phyloP scores from a whole-genome alignment of 805 yeast genomes.

The Candida sakaeoensis region DNA sequence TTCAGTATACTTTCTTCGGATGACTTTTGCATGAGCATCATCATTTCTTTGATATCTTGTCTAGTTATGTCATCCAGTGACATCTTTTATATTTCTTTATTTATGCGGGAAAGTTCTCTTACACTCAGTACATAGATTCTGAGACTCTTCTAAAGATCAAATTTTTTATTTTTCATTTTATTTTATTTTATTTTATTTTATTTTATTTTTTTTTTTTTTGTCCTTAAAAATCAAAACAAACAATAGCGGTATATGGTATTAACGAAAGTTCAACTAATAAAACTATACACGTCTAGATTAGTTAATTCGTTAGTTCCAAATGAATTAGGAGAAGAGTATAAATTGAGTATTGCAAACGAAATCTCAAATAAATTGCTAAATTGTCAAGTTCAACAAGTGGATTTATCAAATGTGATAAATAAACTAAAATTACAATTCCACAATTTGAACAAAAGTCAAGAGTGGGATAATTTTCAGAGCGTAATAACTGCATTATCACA shows the following conservation, averaged over 20 bases:
- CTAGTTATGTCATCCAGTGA: too few species aligned
- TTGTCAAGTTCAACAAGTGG: slow-evolving; percentile 11
- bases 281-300: slow-evolving; percentile 30
- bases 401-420: slow-evolving; percentile 18
- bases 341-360: slow-evolving; percentile 28
- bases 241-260: slow-evolving; percentile 19
- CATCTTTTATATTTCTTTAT: too few species aligned
- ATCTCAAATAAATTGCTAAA: slow-evolving; percentile 13
- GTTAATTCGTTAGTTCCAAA: slow-evolving; percentile 34
- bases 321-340: slow-evolving; percentile 34
- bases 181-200: too few species aligned
- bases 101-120: too few species aligned
- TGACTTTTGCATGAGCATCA: too few species aligned
- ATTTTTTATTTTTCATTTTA: too few species aligned
- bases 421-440: slow-evolving; percentile 23
- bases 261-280: slow-evolving; percentile 29
- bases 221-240: background rate
- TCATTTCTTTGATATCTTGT: too few species aligned
- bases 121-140: too few species aligned
- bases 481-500: slow-evolving; percentile 27
- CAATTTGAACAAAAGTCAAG: slow-evolving; percentile 21
- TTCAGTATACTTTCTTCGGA: too few species aligned
- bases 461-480: slow-evolving; percentile 33
- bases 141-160: too few species aligned
- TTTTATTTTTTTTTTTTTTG: background rate